These are phyloP conservation scores for Dactylellina leptospora DNA, from an alignment of 2,329 filamentous ascomycete species.

Conservation along the genomic window DNA sequence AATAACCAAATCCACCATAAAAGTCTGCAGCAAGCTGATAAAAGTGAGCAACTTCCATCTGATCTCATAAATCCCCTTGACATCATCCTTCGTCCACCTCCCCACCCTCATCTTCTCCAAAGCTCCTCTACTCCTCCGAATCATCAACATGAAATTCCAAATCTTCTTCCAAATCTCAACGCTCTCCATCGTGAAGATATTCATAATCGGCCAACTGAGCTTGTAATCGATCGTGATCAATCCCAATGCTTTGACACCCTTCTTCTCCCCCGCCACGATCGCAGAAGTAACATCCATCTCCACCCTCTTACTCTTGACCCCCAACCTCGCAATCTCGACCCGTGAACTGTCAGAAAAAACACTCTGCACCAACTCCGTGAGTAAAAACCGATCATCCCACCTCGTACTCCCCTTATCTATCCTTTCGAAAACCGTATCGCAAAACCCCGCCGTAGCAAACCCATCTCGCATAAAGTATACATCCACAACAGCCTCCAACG, in stretches of 20 bases:
- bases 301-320: constrained; percentile 42
- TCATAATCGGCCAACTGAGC: constrained; percentile 28
- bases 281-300: neutral
- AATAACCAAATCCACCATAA: constrained; percentile 44
- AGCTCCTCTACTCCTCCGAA: constrained; percentile 32
- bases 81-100: constrained; percentile 8
- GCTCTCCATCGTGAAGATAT: constrained; percentile 34
- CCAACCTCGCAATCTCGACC: constrained; percentile 70
- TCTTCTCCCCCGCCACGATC: constrained; percentile 1
- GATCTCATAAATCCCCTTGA: constrained; percentile 27
- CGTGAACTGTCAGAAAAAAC: constrained; percentile 68
- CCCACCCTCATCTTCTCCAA: constrained; percentile 41
- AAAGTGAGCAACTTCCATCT: constrained; percentile 47
- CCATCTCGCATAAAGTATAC: constrained; percentile 83
- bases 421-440: constrained; percentile 76
- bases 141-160: constrained; percentile 43
- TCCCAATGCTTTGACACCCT: constrained; percentile 38
- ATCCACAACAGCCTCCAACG: constrained; percentile 73
- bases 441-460: constrained; percentile 62
- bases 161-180: constrained; percentile 35
- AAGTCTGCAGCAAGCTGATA: constrained; percentile 39
- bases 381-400: constrained; percentile 83
- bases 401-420: constrained; percentile 69
- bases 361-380: constrained; percentile 80
- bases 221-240: constrained; percentile 42